Percentiles rank a stretch among this genome's conserved stretches.
Evolutionary conservation across 1,284 basidiomycete genomes (phyloP).

Genomic region (Thecaphora thlaspeos): DNA sequence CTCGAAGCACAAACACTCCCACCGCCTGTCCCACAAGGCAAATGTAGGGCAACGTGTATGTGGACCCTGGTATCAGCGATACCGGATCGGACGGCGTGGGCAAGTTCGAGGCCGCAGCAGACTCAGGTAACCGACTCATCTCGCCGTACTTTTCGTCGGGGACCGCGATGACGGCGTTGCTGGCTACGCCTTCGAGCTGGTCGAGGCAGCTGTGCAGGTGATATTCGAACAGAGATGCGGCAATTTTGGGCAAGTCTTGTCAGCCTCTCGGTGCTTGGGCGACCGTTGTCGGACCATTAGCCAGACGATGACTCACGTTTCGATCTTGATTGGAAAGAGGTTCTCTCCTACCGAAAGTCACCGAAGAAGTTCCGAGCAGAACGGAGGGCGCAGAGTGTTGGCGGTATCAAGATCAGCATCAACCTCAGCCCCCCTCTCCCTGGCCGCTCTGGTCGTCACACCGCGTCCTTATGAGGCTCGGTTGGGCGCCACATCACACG

Average conservation of each 20-base stretch:
- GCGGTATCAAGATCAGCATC: too few species aligned
- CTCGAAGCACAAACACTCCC: constrained; percentile 38
- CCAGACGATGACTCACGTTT: constrained; percentile 68
- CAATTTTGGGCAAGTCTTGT: not conserved
- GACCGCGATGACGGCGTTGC: constrained; percentile 73
- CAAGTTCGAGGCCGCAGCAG: too few species aligned
- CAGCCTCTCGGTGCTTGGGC: too few species aligned
- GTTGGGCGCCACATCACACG: not conserved
- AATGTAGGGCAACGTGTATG: too few species aligned
- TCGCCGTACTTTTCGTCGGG: constrained; percentile 63
- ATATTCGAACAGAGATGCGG: too few species aligned
- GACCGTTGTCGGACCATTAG: too few species aligned
- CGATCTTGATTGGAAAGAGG: constrained; percentile 79
- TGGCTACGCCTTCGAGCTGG: constrained; percentile 66
- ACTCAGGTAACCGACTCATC: constrained; percentile 29
- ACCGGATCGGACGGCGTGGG: not conserved
- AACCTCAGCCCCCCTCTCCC: too few species aligned
- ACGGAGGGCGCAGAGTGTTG: too few species aligned
- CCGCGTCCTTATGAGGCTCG: not conserved
- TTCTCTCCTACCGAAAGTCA: constrained; percentile 20
- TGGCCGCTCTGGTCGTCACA: too few species aligned
- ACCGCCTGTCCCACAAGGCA: constrained; percentile 20
- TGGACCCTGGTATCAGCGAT: not conserved
- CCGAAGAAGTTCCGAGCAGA: too few species aligned
- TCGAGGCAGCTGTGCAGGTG: constrained; percentile 63